These are phyloP conservation scores for Elsinoe necatrix DNA, from an alignment of 2,329 filamentous ascomycete genomes.

Conservation along the genomic window DNA sequence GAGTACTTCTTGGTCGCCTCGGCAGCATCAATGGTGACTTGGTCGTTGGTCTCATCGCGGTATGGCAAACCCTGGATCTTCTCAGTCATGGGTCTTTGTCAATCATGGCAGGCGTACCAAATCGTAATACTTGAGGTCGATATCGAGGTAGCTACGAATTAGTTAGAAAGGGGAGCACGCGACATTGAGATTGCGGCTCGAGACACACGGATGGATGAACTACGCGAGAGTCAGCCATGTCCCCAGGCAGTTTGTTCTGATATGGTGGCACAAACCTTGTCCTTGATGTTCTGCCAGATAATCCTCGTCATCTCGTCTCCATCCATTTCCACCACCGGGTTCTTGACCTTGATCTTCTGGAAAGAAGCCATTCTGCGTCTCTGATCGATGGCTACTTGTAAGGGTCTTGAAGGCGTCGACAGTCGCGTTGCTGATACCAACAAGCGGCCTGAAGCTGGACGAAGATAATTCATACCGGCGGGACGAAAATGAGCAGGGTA, in stretches of 20 bases:
- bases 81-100: conserved; percentile 17
- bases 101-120: conserved; percentile 38
- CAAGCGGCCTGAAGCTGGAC: conserved; percentile 11
- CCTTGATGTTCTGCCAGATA: conserved; percentile 99
- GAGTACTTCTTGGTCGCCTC: conserved; percentile 99
- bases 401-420: conserved; percentile 18
- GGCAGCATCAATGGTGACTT: conserved; percentile 90
- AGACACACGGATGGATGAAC: conserved; percentile 71
- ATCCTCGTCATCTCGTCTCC: conserved; percentile 94
- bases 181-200: conserved; percentile 15
- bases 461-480: conserved; percentile 13
- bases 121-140: conserved; percentile 69
- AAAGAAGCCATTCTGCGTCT: conserved; percentile 34
- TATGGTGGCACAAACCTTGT: conserved; percentile 51
- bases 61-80: conserved; percentile 65
- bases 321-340: conserved; percentile 95
- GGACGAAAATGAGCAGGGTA: conserved; percentile 9
- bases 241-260: conserved; percentile 16
- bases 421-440: conserved; percentile 17
- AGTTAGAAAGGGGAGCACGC: not conserved
- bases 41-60: conserved; percentile 90
- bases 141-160: conserved; percentile 63
- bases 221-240: conserved; percentile 23
- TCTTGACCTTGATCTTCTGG: conserved; percentile 98
- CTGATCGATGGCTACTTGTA: conserved; percentile 23